Evolutionary conservation across 2,329 filamentous ascomycete genomes (phyloP), one percentile per base, ranked within the genome.

Genomic region (Sclerotinia spermophila): DNA sequence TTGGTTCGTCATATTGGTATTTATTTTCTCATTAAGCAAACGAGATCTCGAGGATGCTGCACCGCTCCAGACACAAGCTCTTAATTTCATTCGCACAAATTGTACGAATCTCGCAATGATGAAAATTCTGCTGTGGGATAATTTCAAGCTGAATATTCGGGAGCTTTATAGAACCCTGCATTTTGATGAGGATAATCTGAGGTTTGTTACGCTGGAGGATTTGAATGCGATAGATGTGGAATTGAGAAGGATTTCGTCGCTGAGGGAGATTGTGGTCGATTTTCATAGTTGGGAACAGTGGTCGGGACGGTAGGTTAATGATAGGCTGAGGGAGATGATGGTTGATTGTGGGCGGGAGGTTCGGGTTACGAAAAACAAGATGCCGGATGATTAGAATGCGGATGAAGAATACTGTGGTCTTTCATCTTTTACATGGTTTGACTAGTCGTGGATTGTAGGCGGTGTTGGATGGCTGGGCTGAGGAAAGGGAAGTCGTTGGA

Each of bases 391-490:
- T 10, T 15, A 2, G 40, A 15, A 42, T 42, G 13, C 40, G 15
- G 40, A 42, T 15, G 40, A 42, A 13, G 2, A 3, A 42, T 11
- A 3, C 15, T 3, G 1, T 15, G 5, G 11, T 42, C 11, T 15
- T 8, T n/a, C n/a, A n/a, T n/a, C n/a, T n/a, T n/a, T n/a, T n/a
- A 15, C 40, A 15, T 42, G 0, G 15, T 42, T 42, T 42, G 40
- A 42, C 48, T 51, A 51, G 24, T 51, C 13, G 3, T 15, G 3
- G 5, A 27, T n/a, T 21, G 13, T 51, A n/a, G 45, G 45, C n/a
- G n/a, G 4, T n/a, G 10, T 5, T 27, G 1, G 2, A 51, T 6
- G 2, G 5, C 11, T n/a, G n/a, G n/a, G n/a, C n/a, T n/a, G n/a
- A n/a, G n/a, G n/a, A n/a, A n/a, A n/a, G n/a, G n/a, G n/a, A n/a